phyloP scores from a whole-genome alignment of 305 asterid species.

The Solanum hybrid region DNA sequence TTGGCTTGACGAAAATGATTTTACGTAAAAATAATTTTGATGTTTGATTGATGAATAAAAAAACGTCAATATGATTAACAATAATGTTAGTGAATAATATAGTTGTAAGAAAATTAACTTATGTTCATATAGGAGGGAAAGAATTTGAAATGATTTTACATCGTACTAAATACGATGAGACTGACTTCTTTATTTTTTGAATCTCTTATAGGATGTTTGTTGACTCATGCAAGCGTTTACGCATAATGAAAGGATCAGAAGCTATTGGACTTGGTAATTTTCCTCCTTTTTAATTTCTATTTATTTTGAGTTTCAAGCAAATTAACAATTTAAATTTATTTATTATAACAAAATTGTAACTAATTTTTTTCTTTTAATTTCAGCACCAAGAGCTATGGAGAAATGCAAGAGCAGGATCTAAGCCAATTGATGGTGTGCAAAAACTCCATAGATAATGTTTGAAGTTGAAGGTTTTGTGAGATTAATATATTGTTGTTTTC shows the following conservation, averaged over 20 bases:
- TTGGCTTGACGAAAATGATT: background rate
- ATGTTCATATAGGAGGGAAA: background rate
- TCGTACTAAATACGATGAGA: background rate
- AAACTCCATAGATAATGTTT: background rate
- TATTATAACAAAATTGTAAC: background rate
- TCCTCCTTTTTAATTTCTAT: background rate
- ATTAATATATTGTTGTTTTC: slow-evolving; percentile 21
- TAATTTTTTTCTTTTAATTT: background rate
- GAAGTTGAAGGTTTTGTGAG: slow-evolving; percentile 13
- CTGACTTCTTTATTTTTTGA: background rate
- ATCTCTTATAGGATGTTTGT: slow-evolving; percentile 13
- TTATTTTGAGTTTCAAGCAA: background rate
- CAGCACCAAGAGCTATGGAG: slow-evolving; percentile 18
- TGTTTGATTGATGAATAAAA: background rate
- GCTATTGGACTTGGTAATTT: slow-evolving; percentile 11
- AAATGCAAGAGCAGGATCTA: slow-evolving; percentile 24
- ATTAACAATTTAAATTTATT: background rate
- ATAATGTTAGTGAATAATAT: background rate
- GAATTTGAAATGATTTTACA: background rate
- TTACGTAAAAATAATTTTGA: background rate
- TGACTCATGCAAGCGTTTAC: slow-evolving; percentile 10
- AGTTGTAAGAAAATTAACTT: too few species aligned
- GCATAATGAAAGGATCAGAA: slow-evolving; percentile 15
- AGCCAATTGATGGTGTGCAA: slow-evolving; percentile 10
- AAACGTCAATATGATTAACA: background rate